Evolutionary conservation across 139 green algal genomes (phyloP).

Genomic region (Picochlorum sp.): DNA sequence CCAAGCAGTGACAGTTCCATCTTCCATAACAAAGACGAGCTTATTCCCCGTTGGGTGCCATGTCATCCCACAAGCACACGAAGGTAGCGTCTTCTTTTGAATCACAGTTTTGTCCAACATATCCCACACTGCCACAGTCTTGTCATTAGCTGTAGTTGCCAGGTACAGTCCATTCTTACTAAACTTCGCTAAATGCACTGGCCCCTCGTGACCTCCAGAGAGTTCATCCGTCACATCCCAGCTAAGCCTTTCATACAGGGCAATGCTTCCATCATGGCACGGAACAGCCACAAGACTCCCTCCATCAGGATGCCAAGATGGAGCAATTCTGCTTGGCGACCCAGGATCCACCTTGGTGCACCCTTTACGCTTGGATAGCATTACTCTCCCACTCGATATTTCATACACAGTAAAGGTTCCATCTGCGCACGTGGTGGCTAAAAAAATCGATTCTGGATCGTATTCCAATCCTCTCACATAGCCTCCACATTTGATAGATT

Average conservation of each 20-base stretch:
- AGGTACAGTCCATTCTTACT: constrained; percentile 76
- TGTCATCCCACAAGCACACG: constrained; percentile 28
- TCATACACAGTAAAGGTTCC: constrained; percentile 58
- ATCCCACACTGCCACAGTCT: constrained; percentile 59
- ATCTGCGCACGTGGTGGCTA: constrained; percentile 42
- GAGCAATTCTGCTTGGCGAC: background rate
- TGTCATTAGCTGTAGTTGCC: constrained; percentile 41
- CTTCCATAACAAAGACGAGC: constrained; percentile 43
- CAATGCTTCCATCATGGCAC: constrained; percentile 30
- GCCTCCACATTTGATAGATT: constrained; percentile 27
- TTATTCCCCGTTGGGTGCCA: constrained; percentile 63
- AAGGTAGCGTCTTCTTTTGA: constrained; percentile 1
- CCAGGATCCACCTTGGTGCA: constrained; percentile 25
- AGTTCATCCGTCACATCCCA: constrained; percentile 31
- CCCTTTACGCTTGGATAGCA: constrained; percentile 11
- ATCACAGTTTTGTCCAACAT: constrained; percentile 19
- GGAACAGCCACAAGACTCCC: constrained; percentile 47
- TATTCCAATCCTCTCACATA: constrained; percentile 60
- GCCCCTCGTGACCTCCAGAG: constrained; percentile 21
- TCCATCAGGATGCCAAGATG: constrained; percentile 61
- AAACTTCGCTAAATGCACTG: constrained; percentile 45
- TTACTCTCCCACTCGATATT: constrained; percentile 19
- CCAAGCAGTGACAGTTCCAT: constrained; percentile 55
- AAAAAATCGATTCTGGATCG: constrained; percentile 64
- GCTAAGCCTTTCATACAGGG: constrained; percentile 51